These are phyloP conservation scores for Odontarrhena argentea DNA, from an alignment of 345 rosid genomes.

Conservation along the genomic window DNA sequence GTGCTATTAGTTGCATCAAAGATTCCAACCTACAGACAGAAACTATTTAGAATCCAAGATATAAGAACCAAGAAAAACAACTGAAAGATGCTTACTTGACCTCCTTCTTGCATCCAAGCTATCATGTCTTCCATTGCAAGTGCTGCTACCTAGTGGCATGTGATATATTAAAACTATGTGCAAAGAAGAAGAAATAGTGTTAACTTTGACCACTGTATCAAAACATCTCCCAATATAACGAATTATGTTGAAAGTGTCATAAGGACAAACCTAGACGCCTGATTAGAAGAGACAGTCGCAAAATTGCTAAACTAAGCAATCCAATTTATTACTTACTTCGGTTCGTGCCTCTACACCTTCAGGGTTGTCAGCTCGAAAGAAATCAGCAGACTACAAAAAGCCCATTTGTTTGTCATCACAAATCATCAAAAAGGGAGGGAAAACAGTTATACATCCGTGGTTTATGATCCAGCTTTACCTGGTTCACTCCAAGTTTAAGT, in stretches of 20 bases:
- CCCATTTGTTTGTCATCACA: conserved; percentile 30
- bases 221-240: conserved; percentile 33
- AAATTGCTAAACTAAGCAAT: conserved; percentile 18
- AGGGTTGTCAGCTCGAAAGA: conserved; percentile 94
- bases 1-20: conserved; percentile 98
- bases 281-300: conserved; percentile 15
- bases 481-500: conserved; percentile 91
- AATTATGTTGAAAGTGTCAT: conserved; percentile 25
- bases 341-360: conserved; percentile 99
- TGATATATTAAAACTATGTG: conserved; percentile 76
- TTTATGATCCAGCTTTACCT: conserved; percentile 50
- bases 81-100: conserved; percentile 69
- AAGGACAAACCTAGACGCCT: conserved; percentile 7
- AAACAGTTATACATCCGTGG: conserved; percentile 1
- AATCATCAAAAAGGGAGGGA: conserved; percentile 22
- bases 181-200: conserved; percentile 59
- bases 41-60: conserved; percentile 33
- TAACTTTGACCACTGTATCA: conserved; percentile 40
- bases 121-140: conserved; percentile 99
- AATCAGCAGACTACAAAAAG: conserved; percentile 85
- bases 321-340: conserved; percentile 60
- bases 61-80: conserved; percentile 21
- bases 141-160: conserved; percentile 98
- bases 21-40: conserved; percentile 79
- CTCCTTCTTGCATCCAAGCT: conserved; percentile 99